These are phyloP conservation scores for Aspergillus sp. DNA, from an alignment of 2,329 filamentous ascomycete species.

Conservation along the genomic window DNA sequence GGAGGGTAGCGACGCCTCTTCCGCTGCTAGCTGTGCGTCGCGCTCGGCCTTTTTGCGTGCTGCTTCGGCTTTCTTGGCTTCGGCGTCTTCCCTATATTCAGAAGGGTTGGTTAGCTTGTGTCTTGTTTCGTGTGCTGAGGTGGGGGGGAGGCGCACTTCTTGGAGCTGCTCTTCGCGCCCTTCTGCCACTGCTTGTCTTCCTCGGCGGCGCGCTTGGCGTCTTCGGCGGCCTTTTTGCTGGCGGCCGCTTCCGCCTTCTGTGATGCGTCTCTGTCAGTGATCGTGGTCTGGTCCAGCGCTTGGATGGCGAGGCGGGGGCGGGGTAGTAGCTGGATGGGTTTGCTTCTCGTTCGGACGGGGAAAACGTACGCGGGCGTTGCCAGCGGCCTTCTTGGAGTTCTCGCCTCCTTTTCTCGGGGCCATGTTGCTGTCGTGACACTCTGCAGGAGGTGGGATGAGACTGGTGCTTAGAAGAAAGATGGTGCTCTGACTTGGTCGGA, in stretches of 20 bases:
- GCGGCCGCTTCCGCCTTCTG: conserved; percentile 88
- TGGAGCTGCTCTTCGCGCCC: conserved; percentile 78
- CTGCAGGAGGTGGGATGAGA: background rate
- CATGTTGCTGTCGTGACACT: conserved; percentile 50
- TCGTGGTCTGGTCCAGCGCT: background rate
- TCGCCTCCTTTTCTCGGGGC: conserved; percentile 69
- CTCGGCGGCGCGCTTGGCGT: conserved; percentile 62
- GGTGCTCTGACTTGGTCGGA: background rate
- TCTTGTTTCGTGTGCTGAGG: background rate
- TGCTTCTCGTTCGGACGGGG: background rate
- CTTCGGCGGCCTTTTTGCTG: conserved; percentile 70
- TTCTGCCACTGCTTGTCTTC: conserved; percentile 81
- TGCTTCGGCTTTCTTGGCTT: conserved; percentile 76
- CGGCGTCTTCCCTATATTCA: conserved; percentile 70
- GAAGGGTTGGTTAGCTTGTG: background rate
- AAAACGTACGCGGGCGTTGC: conserved; percentile 63
- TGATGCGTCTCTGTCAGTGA: background rate
- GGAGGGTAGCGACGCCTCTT: conserved; percentile 68
- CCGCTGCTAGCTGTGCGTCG: conserved; percentile 76
- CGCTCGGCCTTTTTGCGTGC: conserved; percentile 90
- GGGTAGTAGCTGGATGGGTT: conserved; percentile 13
- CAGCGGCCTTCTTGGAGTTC: conserved; percentile 83
- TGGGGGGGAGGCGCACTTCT: conserved; percentile 66
- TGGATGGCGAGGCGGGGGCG: conserved; percentile 22
- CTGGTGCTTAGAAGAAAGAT: background rate